These are phyloP conservation scores for Aquilaria sinensis DNA, from an alignment of 345 rosid genomes.

Conservation along the genomic window DNA sequence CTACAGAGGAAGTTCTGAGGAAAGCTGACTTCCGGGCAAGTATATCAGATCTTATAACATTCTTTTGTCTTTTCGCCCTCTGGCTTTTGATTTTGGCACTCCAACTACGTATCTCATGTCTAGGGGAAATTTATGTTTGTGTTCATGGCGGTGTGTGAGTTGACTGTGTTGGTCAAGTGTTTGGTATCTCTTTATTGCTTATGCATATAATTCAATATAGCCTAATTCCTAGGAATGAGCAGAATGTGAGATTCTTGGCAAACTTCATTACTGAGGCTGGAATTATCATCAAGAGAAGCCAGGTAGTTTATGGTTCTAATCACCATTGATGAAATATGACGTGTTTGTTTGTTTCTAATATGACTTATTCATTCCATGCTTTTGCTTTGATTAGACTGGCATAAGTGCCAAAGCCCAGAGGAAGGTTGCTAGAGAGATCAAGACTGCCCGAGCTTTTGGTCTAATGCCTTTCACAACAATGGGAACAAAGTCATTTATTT, in stretches of 20 bases:
- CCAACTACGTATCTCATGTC: too few species aligned
- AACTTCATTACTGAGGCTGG: conserved; percentile 84
- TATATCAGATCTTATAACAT: conserved; percentile 2
- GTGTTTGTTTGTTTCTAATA: background rate
- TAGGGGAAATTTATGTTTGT: too few species aligned
- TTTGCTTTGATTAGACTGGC: conserved; percentile 45
- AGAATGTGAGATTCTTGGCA: conserved; percentile 88
- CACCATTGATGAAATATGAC: background rate
- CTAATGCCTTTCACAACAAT: conserved; percentile 90
- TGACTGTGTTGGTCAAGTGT: too few species aligned
- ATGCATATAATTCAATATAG: background rate
- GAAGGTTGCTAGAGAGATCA: conserved; percentile 91
- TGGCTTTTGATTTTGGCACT: too few species aligned
- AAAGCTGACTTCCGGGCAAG: conserved; percentile 89
- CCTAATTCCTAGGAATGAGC: conserved; percentile 18
- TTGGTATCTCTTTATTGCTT: too few species aligned
- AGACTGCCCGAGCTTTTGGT: conserved; percentile 90
- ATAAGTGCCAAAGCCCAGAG: conserved; percentile 95
- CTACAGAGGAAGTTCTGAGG: conserved; percentile 55
- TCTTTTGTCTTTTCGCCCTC: background rate
- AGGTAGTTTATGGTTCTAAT: conserved; percentile 34
- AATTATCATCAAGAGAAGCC: conserved; percentile 68
- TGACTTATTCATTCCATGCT: background rate
- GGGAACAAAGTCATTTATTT: conserved; percentile 76
- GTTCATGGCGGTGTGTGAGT: too few species aligned